A percentile compares a stretch with the other conserved stretches of the same genome.
phyloP scores from a whole-genome alignment of 495 filamentous ascomycete species.

The Opeltia flavorubescens region DNA sequence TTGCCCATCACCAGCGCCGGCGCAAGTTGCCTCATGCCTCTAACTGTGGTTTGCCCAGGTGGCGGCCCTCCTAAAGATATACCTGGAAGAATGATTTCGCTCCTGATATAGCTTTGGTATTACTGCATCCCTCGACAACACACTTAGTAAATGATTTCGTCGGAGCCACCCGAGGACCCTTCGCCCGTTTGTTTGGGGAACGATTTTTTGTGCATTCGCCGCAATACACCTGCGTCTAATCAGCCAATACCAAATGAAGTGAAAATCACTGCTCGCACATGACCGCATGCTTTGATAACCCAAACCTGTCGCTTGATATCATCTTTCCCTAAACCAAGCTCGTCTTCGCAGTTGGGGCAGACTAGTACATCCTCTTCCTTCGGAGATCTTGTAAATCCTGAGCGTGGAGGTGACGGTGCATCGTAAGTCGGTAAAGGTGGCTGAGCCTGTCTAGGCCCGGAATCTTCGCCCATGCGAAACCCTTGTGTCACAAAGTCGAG shows the following conservation, averaged over 20 bases:
- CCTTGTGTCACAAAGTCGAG: conserved; percentile 16
- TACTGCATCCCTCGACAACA: conserved; percentile 35
- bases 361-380: conserved; percentile 48
- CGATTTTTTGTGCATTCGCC: conserved; percentile 49
- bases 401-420: conserved; percentile 38
- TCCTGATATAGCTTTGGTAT: conserved; percentile 19
- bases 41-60: too few species aligned
- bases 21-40: too few species aligned
- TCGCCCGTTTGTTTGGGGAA: conserved; percentile 21
- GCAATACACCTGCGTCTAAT: conserved; percentile 47
- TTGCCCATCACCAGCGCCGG: too few species aligned
- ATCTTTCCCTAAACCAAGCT: conserved; percentile 45
- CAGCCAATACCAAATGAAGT: not conserved
- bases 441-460: conserved; percentile 13
- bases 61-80: conserved; percentile 25
- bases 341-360: conserved; percentile 59
- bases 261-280: conserved; percentile 40
- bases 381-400: conserved; percentile 52
- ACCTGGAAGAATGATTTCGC: conserved; percentile 31
- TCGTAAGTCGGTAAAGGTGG: conserved; percentile 32
- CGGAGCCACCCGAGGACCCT: conserved; percentile 5
- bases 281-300: conserved; percentile 59
- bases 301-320: conserved; percentile 54
- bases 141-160: conserved; percentile 35
- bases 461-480: conserved; percentile 18